A percentile compares a stretch with the other conserved stretches of the same genome.
Evolutionary conservation across 2,329 filamentous ascomycete species (phyloP).

Genomic region (Emmonsiellopsis sp.): DNA sequence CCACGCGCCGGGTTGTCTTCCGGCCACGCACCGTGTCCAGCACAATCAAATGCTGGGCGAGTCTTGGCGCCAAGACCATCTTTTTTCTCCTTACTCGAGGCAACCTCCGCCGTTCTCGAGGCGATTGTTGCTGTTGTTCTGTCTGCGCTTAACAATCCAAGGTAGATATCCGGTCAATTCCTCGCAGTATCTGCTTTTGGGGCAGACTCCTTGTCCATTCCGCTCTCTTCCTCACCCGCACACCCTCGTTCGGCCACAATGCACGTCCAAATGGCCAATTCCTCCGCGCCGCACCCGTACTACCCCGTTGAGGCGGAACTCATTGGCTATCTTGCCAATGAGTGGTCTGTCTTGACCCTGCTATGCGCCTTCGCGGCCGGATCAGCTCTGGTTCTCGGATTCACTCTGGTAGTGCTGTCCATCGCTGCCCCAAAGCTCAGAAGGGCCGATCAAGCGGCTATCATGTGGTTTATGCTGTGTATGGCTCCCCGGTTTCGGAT

Average conservation of each 20-base stretch:
- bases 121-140: too few species aligned
- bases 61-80: too few species aligned
- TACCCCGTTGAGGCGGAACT: slow-evolving; percentile 58
- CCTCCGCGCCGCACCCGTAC: slow-evolving; percentile 51
- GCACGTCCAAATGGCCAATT: slow-evolving; percentile 8
- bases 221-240: not conserved
- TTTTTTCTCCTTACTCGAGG: too few species aligned
- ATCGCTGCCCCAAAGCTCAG: slow-evolving; percentile 44
- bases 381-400: slow-evolving; percentile 47
- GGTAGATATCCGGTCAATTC: too few species aligned
- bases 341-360: slow-evolving; percentile 49
- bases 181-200: too few species aligned
- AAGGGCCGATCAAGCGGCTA: slow-evolving; percentile 46
- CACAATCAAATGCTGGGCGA: too few species aligned
- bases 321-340: slow-evolving; percentile 56
- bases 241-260: not conserved
- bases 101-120: too few species aligned
- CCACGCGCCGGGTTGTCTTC: too few species aligned
- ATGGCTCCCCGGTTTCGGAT: slow-evolving; percentile 23
- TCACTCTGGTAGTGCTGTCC: slow-evolving; percentile 47
- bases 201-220: not conserved
- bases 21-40: too few species aligned
- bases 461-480: slow-evolving; percentile 70
- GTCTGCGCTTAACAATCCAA: too few species aligned
- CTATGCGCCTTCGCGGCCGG: slow-evolving; percentile 50